Evolutionary conservation across 108 stramenopile species (phyloP).

Genomic region (Heterococcus sp.): DNA sequence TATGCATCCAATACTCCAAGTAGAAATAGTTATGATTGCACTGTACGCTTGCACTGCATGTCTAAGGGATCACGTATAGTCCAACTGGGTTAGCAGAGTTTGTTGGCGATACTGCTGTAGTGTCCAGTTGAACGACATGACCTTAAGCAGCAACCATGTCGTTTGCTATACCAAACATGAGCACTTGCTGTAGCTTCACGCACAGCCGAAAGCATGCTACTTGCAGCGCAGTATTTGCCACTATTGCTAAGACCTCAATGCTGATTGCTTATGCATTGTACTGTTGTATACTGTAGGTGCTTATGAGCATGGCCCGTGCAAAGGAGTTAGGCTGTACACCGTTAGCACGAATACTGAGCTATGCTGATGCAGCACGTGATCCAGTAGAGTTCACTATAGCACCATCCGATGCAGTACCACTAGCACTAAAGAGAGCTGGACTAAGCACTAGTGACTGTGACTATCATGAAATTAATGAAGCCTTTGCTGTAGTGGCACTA

Average conservation of each 20-base stretch:
- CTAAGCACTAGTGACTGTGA: slow-evolving; percentile 73
- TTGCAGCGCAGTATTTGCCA: no score
- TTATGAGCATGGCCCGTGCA: slow-evolving; percentile 27
- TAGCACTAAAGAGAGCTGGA: slow-evolving; percentile 73
- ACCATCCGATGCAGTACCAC: slow-evolving; percentile 81
- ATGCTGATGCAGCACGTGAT: slow-evolving; percentile 21
- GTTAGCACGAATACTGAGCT: slow-evolving; percentile 67
- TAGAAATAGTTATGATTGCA: background rate
- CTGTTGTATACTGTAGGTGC: no score
- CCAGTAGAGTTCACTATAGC: slow-evolving; percentile 89
- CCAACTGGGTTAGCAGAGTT: background rate
- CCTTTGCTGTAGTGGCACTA: slow-evolving; percentile 89
- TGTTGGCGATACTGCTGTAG: background rate
- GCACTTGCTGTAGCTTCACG: no score
- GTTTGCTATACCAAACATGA: no score
- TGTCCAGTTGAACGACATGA: background rate
- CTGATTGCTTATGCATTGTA: no score
- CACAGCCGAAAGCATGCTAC: no score
- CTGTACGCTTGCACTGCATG: background rate
- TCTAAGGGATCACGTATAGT: background rate
- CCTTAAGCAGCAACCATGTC: no score
- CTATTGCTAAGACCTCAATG: no score
- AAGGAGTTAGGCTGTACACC: slow-evolving; percentile 65
- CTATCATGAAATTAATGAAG: slow-evolving; percentile 96
- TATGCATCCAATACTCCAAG: background rate